These are phyloP conservation scores for Dendryphion nanum DNA, from an alignment of 2,329 filamentous ascomycete species.

Conservation along the genomic window DNA sequence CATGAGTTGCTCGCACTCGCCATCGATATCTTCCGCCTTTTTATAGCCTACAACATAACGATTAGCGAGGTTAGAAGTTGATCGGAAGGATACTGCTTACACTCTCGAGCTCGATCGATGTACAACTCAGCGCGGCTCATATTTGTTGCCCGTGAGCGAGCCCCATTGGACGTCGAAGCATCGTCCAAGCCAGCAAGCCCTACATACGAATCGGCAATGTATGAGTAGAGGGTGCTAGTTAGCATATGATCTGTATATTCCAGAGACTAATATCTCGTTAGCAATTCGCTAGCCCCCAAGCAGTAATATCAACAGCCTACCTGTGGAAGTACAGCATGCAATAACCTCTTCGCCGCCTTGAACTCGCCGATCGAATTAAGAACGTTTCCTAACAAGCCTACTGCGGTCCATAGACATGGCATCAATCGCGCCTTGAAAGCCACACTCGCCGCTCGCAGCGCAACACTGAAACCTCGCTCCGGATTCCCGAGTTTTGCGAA, in stretches of 20 bases:
- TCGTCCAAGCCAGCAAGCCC: constrained; percentile 63
- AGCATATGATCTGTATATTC: constrained; percentile 66
- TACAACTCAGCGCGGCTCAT: constrained; percentile 34
- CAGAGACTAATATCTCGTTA: constrained; percentile 45
- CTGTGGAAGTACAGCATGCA: constrained; percentile 71
- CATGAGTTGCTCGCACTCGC: constrained; percentile 74
- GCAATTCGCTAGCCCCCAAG: no score
- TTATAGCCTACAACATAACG: constrained; percentile 53
- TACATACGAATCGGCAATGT: constrained; percentile 75
- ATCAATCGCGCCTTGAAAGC: constrained; percentile 69
- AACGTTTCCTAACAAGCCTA: constrained; percentile 66
- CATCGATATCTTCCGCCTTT: constrained; percentile 64
- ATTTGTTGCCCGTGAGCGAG: constrained; percentile 16
- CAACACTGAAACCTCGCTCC: constrained; percentile 73
- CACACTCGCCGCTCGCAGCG: constrained; percentile 71
- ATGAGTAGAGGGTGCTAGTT: constrained; percentile 65
- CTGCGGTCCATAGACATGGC: constrained; percentile 69
- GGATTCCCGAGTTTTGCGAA: constrained; percentile 67
- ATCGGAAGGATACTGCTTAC: constrained; percentile 19
- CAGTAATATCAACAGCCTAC: no score
- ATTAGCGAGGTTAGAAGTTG: neutral
- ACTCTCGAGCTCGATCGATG: constrained; percentile 35
- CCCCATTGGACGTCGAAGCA: constrained; percentile 8
- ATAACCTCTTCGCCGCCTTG: constrained; percentile 60
- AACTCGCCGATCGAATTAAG: constrained; percentile 71